Evolutionary conservation across 2,329 filamentous ascomycete genomes (phyloP).

Genomic region (Hymenoscyphus repandus): DNA sequence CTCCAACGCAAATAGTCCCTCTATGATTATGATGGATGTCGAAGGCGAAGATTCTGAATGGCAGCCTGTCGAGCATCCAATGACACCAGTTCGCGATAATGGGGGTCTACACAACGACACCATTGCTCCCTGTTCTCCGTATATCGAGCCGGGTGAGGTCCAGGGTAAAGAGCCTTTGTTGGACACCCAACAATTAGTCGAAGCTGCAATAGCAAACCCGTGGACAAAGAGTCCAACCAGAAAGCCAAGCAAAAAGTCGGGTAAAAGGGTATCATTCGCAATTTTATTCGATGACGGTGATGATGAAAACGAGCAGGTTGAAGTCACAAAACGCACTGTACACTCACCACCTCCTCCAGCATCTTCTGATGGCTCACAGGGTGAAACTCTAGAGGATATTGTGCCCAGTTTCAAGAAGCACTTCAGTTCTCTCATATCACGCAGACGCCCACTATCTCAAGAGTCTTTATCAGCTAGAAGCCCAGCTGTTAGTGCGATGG

Average conservation of each 20-base stretch:
- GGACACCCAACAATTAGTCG: slow-evolving; percentile 21
- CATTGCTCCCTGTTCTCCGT: slow-evolving; percentile 17
- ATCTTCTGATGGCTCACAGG: slow-evolving; percentile 6
- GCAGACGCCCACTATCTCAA: slow-evolving; percentile 15
- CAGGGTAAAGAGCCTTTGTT: slow-evolving; percentile 1
- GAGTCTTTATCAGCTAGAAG: slow-evolving; percentile 20
- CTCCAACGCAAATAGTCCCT: not conserved
- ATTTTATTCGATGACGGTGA: slow-evolving; percentile 7
- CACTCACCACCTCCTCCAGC: slow-evolving; percentile 21
- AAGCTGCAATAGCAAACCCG: slow-evolving; percentile 25
- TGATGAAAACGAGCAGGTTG: slow-evolving; percentile 1
- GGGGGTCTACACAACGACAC: slow-evolving; percentile 22
- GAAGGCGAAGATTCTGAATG: slow-evolving; percentile 6
- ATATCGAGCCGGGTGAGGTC: not conserved
- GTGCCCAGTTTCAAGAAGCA: slow-evolving; percentile 16
- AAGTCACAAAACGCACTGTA: not conserved
- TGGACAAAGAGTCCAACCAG: slow-evolving; percentile 21
- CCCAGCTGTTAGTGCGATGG: slow-evolving; percentile 44
- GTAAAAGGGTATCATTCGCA: slow-evolving; percentile 30
- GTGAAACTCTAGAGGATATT: slow-evolving; percentile 10
- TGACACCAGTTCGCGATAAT: slow-evolving; percentile 9
- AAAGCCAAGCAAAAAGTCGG: slow-evolving; percentile 8
- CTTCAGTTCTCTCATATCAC: slow-evolving; percentile 14
- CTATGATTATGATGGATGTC: not conserved
- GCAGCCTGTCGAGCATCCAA: slow-evolving; percentile 16